Conservation (phyloP, 257 asterid genomes). For the Euphrasia confusa region DNA sequence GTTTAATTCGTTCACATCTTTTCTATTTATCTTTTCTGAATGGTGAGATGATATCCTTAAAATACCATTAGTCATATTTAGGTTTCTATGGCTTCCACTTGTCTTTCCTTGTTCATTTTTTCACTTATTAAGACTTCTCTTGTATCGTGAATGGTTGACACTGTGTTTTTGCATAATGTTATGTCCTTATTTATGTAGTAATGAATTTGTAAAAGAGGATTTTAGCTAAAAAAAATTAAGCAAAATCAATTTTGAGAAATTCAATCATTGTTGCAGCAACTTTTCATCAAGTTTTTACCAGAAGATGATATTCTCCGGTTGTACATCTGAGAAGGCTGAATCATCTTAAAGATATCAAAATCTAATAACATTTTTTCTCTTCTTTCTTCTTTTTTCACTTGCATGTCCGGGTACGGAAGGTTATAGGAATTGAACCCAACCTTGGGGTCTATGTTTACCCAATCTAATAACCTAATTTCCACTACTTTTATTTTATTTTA, state of each 20-base stretch:
- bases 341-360: not conserved
- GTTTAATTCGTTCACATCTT: not conserved
- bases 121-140: not conserved
- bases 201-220: not conserved
- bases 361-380: not conserved
- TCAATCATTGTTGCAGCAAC: not conserved
- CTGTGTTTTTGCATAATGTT: not conserved
- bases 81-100: not conserved
- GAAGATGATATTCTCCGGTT: not conserved
- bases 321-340: not conserved
- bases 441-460: too few relatives aligned
- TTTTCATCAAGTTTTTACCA: not conserved
- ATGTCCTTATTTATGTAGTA: not conserved
- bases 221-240: not conserved
- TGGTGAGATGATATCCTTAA: not conserved
- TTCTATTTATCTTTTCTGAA: not conserved
- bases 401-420: not conserved
- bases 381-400: not conserved
- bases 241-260: not conserved
- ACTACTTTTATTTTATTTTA: too few relatives aligned
- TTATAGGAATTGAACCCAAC: too few relatives aligned
- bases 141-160: not conserved
- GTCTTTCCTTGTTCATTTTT: not conserved
- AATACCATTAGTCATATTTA: not conserved
- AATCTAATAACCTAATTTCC: too few relatives aligned